phyloP scores from a whole-genome alignment of 1,139 yeast species.

The Sugiyamaella xylanicola region DNA sequence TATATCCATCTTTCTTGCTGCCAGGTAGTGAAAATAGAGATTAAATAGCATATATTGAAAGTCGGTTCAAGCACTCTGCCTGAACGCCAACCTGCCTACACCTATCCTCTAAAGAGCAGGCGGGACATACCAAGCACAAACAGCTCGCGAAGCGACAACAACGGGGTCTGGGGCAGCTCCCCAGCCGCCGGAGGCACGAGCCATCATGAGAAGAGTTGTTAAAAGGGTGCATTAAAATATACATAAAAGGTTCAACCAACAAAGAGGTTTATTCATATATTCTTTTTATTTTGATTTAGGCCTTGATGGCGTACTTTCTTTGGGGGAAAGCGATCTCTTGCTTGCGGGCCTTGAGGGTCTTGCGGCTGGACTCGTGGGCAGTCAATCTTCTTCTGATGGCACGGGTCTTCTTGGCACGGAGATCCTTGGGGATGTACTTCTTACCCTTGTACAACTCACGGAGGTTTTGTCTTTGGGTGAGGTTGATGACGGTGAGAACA shows the following conservation, averaged over 20 bases:
- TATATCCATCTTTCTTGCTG: too few relatives aligned
- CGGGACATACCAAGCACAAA: too few relatives aligned
- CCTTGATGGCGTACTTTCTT: conserved; percentile 98
- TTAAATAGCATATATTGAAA: too few relatives aligned
- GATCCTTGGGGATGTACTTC: conserved; percentile 97
- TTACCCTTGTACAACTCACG: conserved; percentile 92
- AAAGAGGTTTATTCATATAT: conserved; percentile 4
- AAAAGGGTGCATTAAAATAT: conserved; percentile 18
- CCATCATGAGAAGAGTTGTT: background rate
- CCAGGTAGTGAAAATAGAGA: too few relatives aligned
- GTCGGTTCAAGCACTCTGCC: too few relatives aligned
- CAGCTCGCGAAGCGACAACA: background rate
- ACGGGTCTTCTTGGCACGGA: conserved; percentile 99
- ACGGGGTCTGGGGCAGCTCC: conserved; percentile 3
- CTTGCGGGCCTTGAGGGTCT: conserved; percentile 91
- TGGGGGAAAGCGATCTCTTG: conserved; percentile 95
- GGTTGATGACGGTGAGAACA: conserved; percentile 95
- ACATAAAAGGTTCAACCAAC: conserved; percentile 11
- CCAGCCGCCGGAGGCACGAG: conserved; percentile 4
- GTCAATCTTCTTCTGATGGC: conserved; percentile 98
- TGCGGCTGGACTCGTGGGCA: conserved; percentile 76
- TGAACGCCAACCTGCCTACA: too few relatives aligned
- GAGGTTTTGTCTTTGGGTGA: conserved; percentile 94
- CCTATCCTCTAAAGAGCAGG: too few relatives aligned
- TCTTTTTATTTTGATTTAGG: conserved; percentile 52